Base-by-base conservation (phyloP, 495 filamentous ascomycete species). In the Hypoxylon fuscum region DNA sequence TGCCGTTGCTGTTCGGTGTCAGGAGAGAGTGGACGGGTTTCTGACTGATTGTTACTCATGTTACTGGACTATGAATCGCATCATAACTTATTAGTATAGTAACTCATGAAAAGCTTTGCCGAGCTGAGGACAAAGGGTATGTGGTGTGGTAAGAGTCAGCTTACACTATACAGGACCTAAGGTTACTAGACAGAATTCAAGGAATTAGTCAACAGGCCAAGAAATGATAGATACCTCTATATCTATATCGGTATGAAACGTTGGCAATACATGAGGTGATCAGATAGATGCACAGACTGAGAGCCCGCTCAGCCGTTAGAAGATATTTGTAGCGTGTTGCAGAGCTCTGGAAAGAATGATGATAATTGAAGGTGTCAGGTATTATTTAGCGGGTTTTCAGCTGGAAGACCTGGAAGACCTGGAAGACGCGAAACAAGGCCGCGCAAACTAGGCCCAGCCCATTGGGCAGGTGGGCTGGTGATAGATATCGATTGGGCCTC, bases 1-100 rank as follows among this genome's bases (percentile, higher is more conserved):
- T 58, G 58, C 49, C 66, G 70, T 46, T 70, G 68, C 37, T 61
- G 58, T 62, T 68, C 68, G 49, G 68, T 51, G 53, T 72, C 70
- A 57, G 67, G 48, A 46, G 59, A 64, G 34, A 56, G 47, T 10
- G 66, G 47, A 20, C 59, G 62, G 38, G 27, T 41, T 45, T 62
- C 56, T 61, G 55, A 44, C 21, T 58, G 59, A 55, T 60, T 61
- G 56, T 23, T 54, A 66, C 69, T 69, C 69, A 72, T 72, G 49
- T 50, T 62, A 55, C 17, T 18, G 34, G 21, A 49, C 57, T 66
- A 48, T 41, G 29, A 7, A 32, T 53, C 4, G 29, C 20, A 41
- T 8, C 11, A 20, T 40, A 6, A 3, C 9, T 25, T n/a, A n/a
- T n/a, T n/a, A n/a, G 34, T 64, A n/a, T 54, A 59, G 61, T 49